A percentile compares a stretch with the other conserved stretches of the same genome.
phyloP scores from a whole-genome alignment of 768 basidiomycete species.

The Chiua virens region DNA sequence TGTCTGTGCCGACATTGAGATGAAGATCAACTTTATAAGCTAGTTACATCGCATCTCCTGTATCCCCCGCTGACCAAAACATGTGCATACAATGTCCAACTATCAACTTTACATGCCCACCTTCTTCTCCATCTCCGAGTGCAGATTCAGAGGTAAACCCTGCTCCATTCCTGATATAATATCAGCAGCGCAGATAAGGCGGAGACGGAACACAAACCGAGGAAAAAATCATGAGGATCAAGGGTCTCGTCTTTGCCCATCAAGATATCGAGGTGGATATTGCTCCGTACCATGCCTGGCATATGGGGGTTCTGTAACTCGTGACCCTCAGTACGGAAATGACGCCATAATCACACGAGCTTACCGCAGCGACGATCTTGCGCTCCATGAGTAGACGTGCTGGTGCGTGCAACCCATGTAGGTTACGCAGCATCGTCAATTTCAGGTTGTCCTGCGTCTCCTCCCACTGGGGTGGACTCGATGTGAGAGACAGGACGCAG shows the following conservation, averaged over 20 bases:
- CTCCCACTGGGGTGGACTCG: conserved; percentile 69
- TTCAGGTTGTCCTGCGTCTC: conserved; percentile 87
- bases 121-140: conserved; percentile 68
- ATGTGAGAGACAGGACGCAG: not conserved
- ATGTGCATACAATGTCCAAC: conserved; percentile 19
- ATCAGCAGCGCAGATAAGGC: conserved; percentile 4
- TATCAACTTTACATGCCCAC: conserved; percentile 35
- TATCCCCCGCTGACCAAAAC: conserved; percentile 18
- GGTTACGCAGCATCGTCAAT: conserved; percentile 79
- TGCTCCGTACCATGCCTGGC: conserved; percentile 63
- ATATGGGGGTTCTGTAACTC: conserved; percentile 60
- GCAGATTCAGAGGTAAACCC: conserved; percentile 52
- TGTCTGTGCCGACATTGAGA: conserved; percentile 14
- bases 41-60: not conserved
- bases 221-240: conserved; percentile 77
- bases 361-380: conserved; percentile 74
- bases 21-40: not conserved
- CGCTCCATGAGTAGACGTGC: conserved; percentile 93
- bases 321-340: not conserved
- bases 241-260: conserved; percentile 90
- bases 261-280: conserved; percentile 88
- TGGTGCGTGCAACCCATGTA: conserved; percentile 86
- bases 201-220: conserved; percentile 46
- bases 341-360: not conserved
- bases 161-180: conserved; percentile 50